phyloP scores from a whole-genome alignment of 2,329 filamentous ascomycete species.

The Botrytis pseudocinerea region DNA sequence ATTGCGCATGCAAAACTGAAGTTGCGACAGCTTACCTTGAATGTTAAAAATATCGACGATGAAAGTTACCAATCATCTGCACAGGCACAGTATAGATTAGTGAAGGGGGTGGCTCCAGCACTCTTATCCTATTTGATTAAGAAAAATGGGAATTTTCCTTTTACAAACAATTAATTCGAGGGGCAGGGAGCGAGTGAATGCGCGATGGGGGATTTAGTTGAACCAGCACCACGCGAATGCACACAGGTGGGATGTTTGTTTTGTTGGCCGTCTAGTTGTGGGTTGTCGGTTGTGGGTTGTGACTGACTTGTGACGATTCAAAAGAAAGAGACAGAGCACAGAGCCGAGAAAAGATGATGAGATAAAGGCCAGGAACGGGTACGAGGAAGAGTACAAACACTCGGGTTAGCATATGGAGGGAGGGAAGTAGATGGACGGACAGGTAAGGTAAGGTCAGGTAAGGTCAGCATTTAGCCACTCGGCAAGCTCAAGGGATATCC shows the following conservation, averaged over 20 bases:
- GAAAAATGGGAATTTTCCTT: conserved; percentile 21
- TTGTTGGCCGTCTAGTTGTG: background rate
- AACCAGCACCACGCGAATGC: background rate
- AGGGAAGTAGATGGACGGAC: background rate
- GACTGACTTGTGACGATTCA: background rate
- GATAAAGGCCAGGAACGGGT: background rate
- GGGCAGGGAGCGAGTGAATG: conserved; percentile 18
- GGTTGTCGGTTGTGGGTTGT: background rate
- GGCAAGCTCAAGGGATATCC: background rate
- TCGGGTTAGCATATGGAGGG: background rate
- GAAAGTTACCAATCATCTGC: conserved; percentile 6
- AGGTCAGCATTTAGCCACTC: background rate
- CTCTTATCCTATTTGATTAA: conserved; percentile 15
- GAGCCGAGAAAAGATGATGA: background rate
- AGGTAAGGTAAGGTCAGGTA: too few species aligned
- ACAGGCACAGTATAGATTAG: background rate
- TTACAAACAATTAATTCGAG: conserved; percentile 18
- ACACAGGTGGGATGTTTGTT: background rate
- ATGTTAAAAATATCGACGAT: conserved; percentile 5
- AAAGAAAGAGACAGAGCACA: background rate
- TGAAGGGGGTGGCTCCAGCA: conserved; percentile 16
- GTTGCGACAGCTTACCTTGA: conserved; percentile 19
- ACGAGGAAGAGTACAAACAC: background rate
- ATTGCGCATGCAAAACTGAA: conserved; percentile 18
- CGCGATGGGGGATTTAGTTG: background rate